phyloP scores from a whole-genome alignment of 176 grass and related monocot genomes.

The Puya raimondii region DNA sequence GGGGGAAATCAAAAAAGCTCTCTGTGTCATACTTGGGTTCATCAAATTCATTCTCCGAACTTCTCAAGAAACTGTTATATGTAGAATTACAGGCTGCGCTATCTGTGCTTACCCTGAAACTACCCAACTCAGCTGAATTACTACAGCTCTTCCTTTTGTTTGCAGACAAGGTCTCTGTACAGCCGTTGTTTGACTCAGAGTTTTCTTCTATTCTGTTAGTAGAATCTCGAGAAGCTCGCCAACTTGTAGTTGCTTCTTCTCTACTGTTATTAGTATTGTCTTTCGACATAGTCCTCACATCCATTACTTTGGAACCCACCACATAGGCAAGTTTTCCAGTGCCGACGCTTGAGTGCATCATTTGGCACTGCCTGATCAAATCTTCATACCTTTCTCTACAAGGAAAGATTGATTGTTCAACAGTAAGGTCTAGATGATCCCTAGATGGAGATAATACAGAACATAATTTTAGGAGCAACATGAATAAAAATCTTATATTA shows the following conservation, averaged over 20 bases:
- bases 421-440: background rate
- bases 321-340: slow-evolving; percentile 87
- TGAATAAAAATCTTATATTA: background rate
- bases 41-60: slow-evolving; percentile 41
- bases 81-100: slow-evolving; percentile 30
- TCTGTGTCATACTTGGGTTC: slow-evolving; percentile 81
- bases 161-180: slow-evolving; percentile 21
- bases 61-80: slow-evolving; percentile 48
- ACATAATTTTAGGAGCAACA: too few species aligned
- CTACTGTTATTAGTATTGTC: slow-evolving; percentile 30
- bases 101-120: slow-evolving; percentile 43
- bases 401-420: slow-evolving; percentile 10
- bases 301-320: slow-evolving; percentile 93
- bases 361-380: slow-evolving; percentile 74
- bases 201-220: slow-evolving; percentile 25
- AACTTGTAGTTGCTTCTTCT: slow-evolving; percentile 46
- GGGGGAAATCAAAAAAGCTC: slow-evolving; percentile 48
- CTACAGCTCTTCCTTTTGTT: slow-evolving; percentile 43
- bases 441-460: too few species aligned
- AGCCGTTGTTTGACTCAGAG: slow-evolving; percentile 36
- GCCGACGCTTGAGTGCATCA: slow-evolving; percentile 84
- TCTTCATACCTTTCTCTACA: slow-evolving; percentile 68
- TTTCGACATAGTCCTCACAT: slow-evolving; percentile 75
- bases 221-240: slow-evolving; percentile 26
- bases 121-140: slow-evolving; percentile 55